A percentile compares a stretch with the other conserved stretches of the same genome.
These are phyloP conservation scores for Guadua angustifolia DNA, from an alignment of 176 grass and related monocot species.

Conservation along the genomic window DNA sequence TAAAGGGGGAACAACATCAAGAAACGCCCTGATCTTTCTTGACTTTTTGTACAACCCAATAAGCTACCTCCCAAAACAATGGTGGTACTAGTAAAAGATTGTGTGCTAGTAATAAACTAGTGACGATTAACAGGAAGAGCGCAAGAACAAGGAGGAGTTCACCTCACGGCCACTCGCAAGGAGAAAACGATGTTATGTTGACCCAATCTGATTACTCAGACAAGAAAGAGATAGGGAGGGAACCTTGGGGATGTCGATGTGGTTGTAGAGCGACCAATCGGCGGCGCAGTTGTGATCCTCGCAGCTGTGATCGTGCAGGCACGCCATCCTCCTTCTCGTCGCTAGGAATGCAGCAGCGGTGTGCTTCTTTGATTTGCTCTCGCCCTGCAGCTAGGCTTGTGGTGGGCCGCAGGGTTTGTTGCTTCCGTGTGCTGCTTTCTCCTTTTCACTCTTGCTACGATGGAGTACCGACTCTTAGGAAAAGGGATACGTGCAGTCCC, in stretches of 20 bases:
- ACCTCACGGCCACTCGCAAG: background rate
- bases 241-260: slow-evolving; percentile 91
- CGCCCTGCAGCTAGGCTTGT: background rate
- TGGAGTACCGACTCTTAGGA: background rate
- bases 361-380: slow-evolving; percentile 28
- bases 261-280: slow-evolving; percentile 95
- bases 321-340: slow-evolving; percentile 55
- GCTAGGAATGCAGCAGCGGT: slow-evolving; percentile 29
- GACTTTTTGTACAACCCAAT: background rate
- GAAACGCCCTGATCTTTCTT: background rate
- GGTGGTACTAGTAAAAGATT: background rate
- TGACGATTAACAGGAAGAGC: background rate
- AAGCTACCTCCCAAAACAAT: background rate
- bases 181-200: background rate
- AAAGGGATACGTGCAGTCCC: no score
- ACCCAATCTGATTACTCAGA: slow-evolving; percentile 5
- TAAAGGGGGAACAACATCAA: background rate
- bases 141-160: background rate
- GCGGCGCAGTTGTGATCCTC: slow-evolving; percentile 96
- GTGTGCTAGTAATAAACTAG: background rate
- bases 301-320: slow-evolving; percentile 93
- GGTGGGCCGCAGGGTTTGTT: background rate
- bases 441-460: background rate
- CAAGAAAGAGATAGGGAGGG: background rate
- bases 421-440: background rate